Conservation (phyloP, 2,329 filamentous ascomycete genomes). For the Penicillium freii region DNA sequence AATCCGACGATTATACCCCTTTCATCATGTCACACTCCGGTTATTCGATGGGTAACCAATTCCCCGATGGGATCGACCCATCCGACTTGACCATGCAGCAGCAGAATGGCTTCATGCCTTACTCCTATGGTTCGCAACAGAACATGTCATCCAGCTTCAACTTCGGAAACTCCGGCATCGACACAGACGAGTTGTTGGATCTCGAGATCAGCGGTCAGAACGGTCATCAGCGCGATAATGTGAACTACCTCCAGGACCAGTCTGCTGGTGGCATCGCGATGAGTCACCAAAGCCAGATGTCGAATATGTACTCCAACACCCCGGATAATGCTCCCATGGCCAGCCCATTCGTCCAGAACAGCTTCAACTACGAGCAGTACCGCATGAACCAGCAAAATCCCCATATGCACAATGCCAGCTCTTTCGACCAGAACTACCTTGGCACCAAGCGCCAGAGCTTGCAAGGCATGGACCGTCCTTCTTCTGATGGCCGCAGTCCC, state of each 20-base stretch:
- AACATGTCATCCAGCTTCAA: constrained; percentile 71
- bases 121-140: constrained; percentile 62
- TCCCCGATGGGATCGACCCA: constrained; percentile 70
- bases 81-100: constrained; percentile 75
- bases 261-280: constrained; percentile 54
- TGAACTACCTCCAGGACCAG: constrained; percentile 52
- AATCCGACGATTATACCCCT: constrained; percentile 61
- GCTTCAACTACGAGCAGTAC: constrained; percentile 75
- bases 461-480: constrained; percentile 67
- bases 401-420: constrained; percentile 41
- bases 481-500: constrained; percentile 72
- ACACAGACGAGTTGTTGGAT: constrained; percentile 85
- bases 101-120: constrained; percentile 51
- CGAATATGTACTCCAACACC: constrained; percentile 78
- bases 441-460: constrained; percentile 60
- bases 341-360: constrained; percentile 75
- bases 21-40: constrained; percentile 52
- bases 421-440: constrained; percentile 57
- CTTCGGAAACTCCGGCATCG: constrained; percentile 73
- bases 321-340: constrained; percentile 90
- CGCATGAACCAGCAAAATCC: constrained; percentile 55
- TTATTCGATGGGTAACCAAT: constrained; percentile 55
- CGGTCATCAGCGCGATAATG: constrained; percentile 34
- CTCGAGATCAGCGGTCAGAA: constrained; percentile 46
- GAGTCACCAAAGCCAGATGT: constrained; percentile 67